These are phyloP conservation scores for Ceratocystis albifundus DNA, from an alignment of 2,329 filamentous ascomycete species.

Conservation along the genomic window DNA sequence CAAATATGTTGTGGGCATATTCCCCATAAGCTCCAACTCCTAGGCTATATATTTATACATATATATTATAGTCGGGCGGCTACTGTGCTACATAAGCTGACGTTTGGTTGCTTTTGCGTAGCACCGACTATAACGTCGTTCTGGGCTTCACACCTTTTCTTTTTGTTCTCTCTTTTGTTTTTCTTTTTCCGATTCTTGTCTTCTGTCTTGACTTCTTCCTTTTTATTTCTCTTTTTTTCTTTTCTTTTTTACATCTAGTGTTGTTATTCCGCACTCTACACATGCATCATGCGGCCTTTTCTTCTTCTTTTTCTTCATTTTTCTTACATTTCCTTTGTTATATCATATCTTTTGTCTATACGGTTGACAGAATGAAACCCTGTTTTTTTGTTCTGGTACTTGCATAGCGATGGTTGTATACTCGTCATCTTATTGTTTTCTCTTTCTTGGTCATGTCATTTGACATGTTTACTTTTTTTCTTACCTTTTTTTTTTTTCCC, in stretches of 20 bases:
- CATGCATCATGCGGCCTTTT: background rate
- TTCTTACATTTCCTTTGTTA: conserved; percentile 15
- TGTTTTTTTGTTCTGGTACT: conserved; percentile 12
- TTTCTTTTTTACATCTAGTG: background rate
- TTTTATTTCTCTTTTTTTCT: background rate
- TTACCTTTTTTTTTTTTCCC: background rate
- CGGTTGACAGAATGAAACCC: conserved; percentile 10
- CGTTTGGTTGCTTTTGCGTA: background rate
- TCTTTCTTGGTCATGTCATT: conserved; percentile 6
- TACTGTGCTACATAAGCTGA: background rate
- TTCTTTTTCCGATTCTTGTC: background rate
- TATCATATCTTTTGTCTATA: conserved; percentile 11
- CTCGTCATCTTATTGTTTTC: background rate
- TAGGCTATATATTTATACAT: background rate
- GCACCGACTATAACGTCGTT: background rate
- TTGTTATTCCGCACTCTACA: background rate
- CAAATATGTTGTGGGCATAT: background rate
- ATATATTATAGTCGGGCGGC: too few relatives aligned
- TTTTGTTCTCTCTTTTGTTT: background rate
- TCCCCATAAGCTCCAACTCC: background rate
- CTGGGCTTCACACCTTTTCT: background rate
- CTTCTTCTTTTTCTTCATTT: background rate
- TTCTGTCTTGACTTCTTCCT: background rate
- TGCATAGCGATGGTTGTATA: conserved; percentile 15
- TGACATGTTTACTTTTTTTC: background rate